Base-by-base conservation (phyloP, 2,329 filamentous ascomycete species). In the Colletotrichum noveboracense region DNA sequence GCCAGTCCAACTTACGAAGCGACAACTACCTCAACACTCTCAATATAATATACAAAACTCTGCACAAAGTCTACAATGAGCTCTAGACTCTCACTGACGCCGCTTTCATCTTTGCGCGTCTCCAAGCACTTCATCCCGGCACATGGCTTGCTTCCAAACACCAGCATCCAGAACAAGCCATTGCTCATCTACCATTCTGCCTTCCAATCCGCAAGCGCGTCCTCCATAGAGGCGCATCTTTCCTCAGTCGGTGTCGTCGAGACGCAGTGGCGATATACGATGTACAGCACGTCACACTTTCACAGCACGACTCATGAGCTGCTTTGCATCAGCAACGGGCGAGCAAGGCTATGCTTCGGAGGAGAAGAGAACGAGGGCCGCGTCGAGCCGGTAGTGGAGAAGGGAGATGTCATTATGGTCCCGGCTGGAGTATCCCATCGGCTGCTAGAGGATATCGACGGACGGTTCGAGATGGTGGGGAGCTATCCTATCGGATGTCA, bases 231-330 rank as follows among this genome's bases (percentile, higher is more conserved):
- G 79, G 80, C 86, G 0, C 92, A 92, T 77, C 86, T 95, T 7
- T 80, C 81, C 8, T 79, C 82, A 5, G 81, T 91, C 18, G 89
- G 87, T 9, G 89, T 91, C 38, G 92, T 93, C 5, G 80, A 79
- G 2, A 92, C 93, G 0, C 91, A 93, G 80, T 94, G 93, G 93
- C 87, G 90, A 30, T 94, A 92, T 83, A 91, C 91, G 18, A 94
- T 94, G 92, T 94, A 93, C 82, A 83, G 81, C 43, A 89, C 88
- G 7, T 91, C 89, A 1, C 93, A 94, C 83, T 95, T 93, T 82
- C 93, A 95, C 84, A 91, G 87, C 79, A 94, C 89, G 0, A 89
- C 90, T 0, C 93, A 94, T 80, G 92, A 94, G 83, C 89, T 94
- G 4, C 88, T 95, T 4, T 90, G 88, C 78, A 87, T 94, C 64